These are phyloP conservation scores for Ophiocordyceps robertsii DNA, from an alignment of 2,329 filamentous ascomycete species.

Conservation along the genomic window DNA sequence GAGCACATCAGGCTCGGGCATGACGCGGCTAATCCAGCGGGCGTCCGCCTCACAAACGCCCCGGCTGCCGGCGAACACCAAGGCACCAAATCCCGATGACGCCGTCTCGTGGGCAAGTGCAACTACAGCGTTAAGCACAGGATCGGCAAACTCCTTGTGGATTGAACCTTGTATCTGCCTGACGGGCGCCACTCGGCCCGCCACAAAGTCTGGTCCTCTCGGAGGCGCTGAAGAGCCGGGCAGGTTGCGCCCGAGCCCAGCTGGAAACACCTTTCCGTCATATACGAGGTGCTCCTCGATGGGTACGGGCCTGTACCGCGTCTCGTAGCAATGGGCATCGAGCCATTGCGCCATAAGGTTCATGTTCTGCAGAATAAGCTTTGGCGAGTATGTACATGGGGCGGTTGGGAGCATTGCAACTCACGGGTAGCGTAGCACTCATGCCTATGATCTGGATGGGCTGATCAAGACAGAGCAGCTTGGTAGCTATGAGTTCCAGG, in stretches of 20 bases:
- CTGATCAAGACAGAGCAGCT: constrained; percentile 55
- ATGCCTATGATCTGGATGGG: constrained; percentile 61
- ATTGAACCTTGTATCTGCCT: constrained; percentile 40
- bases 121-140: constrained; percentile 57
- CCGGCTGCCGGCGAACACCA: constrained; percentile 63
- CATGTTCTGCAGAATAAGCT: constrained; percentile 44
- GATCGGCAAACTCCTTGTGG: constrained; percentile 48
- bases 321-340: constrained; percentile 56
- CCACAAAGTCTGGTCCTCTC: constrained; percentile 19
- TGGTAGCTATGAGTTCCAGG: constrained; percentile 60
- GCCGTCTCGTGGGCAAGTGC: constrained; percentile 57
- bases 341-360: constrained; percentile 58
- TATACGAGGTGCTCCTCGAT: constrained; percentile 64
- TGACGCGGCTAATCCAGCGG: constrained; percentile 50
- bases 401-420: constrained; percentile 8
- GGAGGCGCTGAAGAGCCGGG: constrained; percentile 44
- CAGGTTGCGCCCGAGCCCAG: constrained; percentile 38
- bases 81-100: constrained; percentile 51
- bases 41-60: constrained; percentile 55
- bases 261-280: constrained; percentile 53
- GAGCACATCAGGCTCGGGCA: constrained; percentile 38
- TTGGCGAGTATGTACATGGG: not conserved
- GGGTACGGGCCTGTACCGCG: constrained; percentile 60
- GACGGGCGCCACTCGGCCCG: constrained; percentile 22
- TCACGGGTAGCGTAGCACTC: constrained; percentile 64